Conservation (phyloP, 148 eudicot genomes). For the Limonium bicolor region DNA sequence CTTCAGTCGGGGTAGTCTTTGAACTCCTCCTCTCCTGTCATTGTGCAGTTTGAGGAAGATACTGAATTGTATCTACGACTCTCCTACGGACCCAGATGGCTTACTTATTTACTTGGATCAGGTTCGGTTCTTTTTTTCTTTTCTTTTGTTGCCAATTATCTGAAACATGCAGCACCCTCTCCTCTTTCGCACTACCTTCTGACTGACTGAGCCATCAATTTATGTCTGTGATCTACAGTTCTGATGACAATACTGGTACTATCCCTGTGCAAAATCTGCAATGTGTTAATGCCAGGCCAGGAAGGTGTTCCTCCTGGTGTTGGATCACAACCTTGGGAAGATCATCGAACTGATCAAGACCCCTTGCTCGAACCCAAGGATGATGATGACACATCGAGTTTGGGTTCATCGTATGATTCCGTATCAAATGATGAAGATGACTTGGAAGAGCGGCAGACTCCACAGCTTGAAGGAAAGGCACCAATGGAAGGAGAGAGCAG, state of each 20-base stretch:
- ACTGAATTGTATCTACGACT: slow-evolving; percentile 22
- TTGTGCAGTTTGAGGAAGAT: slow-evolving; percentile 14
- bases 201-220: neutral
- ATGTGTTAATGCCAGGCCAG: slow-evolving; percentile 7
- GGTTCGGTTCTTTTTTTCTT: slow-evolving; percentile 6
- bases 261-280: slow-evolving; percentile 17
- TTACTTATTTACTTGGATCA: slow-evolving; percentile 29
- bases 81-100: slow-evolving; percentile 45
- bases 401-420: slow-evolving; percentile 44
- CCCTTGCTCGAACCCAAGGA: slow-evolving; percentile 33
- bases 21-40: neutral
- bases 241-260: slow-evolving; percentile 15
- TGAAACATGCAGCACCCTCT: neutral
- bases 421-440: slow-evolving; percentile 35
- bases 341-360: slow-evolving; percentile 15
- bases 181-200: neutral
- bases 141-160: neutral
- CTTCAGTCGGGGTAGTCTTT: neutral
- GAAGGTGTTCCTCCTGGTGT: slow-evolving; percentile 7
- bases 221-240: slow-evolving; percentile 11
- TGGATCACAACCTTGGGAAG: slow-evolving; percentile 6
- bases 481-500: slow-evolving; percentile 14
- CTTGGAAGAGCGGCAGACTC: slow-evolving; percentile 13
- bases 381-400: slow-evolving; percentile 21
- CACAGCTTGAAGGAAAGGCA: slow-evolving; percentile 13